Evolutionary conservation across 306 rosid genomes (phyloP).

Genomic region (Chamaecrista fasciculata): DNA sequence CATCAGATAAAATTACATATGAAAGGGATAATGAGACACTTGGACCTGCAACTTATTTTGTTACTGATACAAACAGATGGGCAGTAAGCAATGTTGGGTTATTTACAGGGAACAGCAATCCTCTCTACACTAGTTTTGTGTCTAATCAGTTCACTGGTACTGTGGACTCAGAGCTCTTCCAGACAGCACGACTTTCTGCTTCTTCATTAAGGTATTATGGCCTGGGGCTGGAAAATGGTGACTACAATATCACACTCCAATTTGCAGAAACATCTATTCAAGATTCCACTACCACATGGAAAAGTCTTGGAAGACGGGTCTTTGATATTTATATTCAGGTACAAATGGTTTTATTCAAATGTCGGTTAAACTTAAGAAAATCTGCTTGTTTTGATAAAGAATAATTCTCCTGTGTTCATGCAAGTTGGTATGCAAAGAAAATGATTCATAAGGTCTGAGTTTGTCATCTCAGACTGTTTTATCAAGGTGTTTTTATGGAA

Average conservation of each 20-base stretch:
- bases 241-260: constrained; percentile 63
- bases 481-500: no score
- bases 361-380: no score
- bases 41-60: constrained; percentile 73
- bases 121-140: constrained; percentile 31
- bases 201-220: constrained; percentile 86
- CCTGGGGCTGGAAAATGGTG: constrained; percentile 66
- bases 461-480: no score
- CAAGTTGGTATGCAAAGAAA: no score
- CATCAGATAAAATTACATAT: constrained; percentile 38
- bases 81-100: constrained; percentile 73
- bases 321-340: constrained; percentile 88
- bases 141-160: constrained; percentile 48
- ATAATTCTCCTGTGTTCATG: no score
- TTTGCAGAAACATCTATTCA: constrained; percentile 56
- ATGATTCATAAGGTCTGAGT: no score
- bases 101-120: constrained; percentile 31
- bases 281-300: constrained; percentile 48
- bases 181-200: constrained; percentile 71
- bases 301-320: constrained; percentile 64
- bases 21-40: constrained; percentile 59
- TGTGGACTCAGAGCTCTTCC: constrained; percentile 54
- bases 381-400: no score
- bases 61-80: constrained; percentile 53
- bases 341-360: not conserved